Conservation (phyloP, 148 eudicot species). For the Silene latifolia region DNA sequence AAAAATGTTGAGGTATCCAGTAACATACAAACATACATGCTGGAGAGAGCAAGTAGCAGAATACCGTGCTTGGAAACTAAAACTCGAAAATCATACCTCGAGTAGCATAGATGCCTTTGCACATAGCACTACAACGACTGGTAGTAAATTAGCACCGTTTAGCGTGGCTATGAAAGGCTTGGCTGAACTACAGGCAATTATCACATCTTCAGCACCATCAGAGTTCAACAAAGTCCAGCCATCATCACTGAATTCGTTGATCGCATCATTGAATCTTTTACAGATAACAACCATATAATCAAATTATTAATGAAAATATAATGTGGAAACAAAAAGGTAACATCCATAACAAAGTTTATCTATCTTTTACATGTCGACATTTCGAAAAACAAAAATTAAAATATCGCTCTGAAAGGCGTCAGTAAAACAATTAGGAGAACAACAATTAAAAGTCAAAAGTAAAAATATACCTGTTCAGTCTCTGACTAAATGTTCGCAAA, state of each 20-base stretch:
- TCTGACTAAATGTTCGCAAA: too few relatives aligned
- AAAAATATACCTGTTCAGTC: conserved; percentile 46
- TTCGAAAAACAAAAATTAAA: neutral
- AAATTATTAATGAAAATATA: neutral
- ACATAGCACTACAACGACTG: conserved; percentile 72
- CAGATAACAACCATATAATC: conserved; percentile 9
- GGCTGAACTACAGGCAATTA: conserved; percentile 61
- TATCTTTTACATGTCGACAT: neutral
- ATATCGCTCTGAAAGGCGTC: too few relatives aligned
- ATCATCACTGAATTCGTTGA: conserved; percentile 84
- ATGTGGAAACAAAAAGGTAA: conserved; percentile 6
- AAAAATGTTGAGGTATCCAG: too few relatives aligned
- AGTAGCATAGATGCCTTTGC: conserved; percentile 97
- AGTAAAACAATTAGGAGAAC: neutral
- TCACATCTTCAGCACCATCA: conserved; percentile 82
- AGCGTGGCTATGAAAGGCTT: conserved; percentile 46
- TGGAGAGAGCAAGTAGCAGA: too few relatives aligned
- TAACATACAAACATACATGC: too few relatives aligned
- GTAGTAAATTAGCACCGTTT: conserved; percentile 37
- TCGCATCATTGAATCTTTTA: conserved; percentile 92
- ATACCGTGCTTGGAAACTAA: too few relatives aligned
- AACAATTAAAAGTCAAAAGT: neutral
- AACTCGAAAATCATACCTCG: conserved; percentile 35
- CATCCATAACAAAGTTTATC: neutral
- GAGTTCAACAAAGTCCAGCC: conserved; percentile 81